Conservation (phyloP, 2,329 filamentous ascomycete genomes). For the Ascochyta fabae region DNA sequence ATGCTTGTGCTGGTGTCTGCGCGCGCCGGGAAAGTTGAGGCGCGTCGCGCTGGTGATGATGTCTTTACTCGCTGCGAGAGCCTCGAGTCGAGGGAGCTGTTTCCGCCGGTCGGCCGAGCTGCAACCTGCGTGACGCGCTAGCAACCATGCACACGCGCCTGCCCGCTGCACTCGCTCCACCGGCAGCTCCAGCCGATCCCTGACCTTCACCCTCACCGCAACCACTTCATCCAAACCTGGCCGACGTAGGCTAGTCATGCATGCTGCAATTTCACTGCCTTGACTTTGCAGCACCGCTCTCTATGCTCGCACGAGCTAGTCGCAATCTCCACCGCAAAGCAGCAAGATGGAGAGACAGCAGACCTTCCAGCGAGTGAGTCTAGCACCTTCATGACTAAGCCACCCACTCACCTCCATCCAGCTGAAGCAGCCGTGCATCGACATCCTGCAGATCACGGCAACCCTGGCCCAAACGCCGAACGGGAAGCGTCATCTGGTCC, state of each 20-base stretch:
- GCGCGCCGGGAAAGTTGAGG: conserved; percentile 14
- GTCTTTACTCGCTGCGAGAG: conserved; percentile 8
- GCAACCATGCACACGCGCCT: conserved; percentile 23
- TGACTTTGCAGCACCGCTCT: not conserved
- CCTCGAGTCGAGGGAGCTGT: conserved; percentile 18
- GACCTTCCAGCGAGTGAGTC: conserved; percentile 48
- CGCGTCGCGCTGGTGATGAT: conserved; percentile 17
- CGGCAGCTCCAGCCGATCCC: conserved; percentile 1
- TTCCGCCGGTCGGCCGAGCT: not conserved
- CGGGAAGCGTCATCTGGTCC: conserved; percentile 55
- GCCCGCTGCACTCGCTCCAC: conserved; percentile 5
- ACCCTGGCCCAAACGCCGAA: conserved; percentile 56
- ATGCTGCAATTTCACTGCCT: not conserved
- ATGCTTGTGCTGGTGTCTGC: not conserved
- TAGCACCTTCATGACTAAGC: not conserved
- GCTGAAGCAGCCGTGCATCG: conserved; percentile 66
- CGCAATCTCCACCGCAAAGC: conserved; percentile 1
- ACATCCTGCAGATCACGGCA: conserved; percentile 62
- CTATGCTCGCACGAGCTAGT: not conserved
- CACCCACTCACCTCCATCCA: conserved; percentile 33
- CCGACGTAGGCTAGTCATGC: not conserved
- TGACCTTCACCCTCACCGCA: conserved; percentile 1
- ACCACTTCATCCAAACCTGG: not conserved
- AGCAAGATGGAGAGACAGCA: conserved; percentile 47
- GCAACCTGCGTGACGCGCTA: conserved; percentile 15